Evolutionary conservation across 208 protist species (phyloP), one percentile per base, ranked within the genome.

Genomic region (Wallacemonas sp.): DNA sequence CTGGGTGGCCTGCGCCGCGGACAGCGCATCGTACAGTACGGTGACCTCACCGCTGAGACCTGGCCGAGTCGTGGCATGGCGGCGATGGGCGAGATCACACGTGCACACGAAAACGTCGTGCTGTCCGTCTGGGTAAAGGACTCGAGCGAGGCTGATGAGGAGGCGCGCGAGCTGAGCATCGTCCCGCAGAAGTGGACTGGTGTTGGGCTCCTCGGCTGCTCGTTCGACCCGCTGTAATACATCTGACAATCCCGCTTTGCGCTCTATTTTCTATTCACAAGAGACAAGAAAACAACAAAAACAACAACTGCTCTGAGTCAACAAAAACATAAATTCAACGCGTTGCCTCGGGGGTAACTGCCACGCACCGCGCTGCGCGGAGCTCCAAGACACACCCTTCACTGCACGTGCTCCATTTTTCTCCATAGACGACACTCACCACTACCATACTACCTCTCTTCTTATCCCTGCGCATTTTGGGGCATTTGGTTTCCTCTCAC

Each of bases 141-240:
- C 34, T 37, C 39, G 0, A 54, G 55, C 13, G 73, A 77, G 19
- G 29, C 37, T 6, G 63, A 71, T 8, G 68, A 64, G 10, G 67
- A 75, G 53, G 71, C 65, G 9, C 38, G 21, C 1, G 79, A 94
- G 54, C 29, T 92, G 4, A 68, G 83, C 22, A 27, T 95, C 17
- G 77, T 92, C 29, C 85, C 85, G 33, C 79, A 82, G 62, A 68
- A 69, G 13, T 92, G 89, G 89, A 29, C 27, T 0, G 89, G 89
- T n/a, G 63, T 54, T 0, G 89, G 89, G 3, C 69, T 92, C 52
- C 75, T 95, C 12, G 89, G 89, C 33, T 92, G 89, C 69, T 72
- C 79, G 3, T 79, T 95, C 53, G 81, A 89, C 34, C 64, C 76
- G 13, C 5, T 83, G n/a, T 44, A 63, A 17, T 8, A 12, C 22